Percentiles rank a stretch among this genome's conserved stretches.
Evolutionary conservation across 805 yeast species (phyloP).

Genomic region (Pichia ethanolica): DNA sequence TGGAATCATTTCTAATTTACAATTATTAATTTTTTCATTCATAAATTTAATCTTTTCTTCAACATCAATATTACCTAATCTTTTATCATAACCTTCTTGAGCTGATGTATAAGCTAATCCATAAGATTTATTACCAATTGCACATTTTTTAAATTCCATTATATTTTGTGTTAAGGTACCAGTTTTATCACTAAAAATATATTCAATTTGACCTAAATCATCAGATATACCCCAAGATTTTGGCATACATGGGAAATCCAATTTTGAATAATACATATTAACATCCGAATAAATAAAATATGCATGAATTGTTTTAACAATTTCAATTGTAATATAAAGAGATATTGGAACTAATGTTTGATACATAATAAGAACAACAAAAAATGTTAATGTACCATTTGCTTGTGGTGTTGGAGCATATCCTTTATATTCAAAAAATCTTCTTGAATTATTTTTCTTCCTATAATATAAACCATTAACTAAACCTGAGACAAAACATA

Average conservation of each 20-base stretch:
- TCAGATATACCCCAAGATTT: slow-evolving; percentile 80
- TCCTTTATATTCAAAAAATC: slow-evolving; percentile 55
- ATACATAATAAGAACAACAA: slow-evolving; percentile 65
- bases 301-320: slow-evolving; percentile 71
- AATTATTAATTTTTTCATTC: slow-evolving; percentile 34
- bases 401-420: slow-evolving; percentile 52
- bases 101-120: slow-evolving; percentile 79
- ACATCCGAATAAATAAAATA: slow-evolving; percentile 65
- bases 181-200: slow-evolving; percentile 75
- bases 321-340: slow-evolving; percentile 69
- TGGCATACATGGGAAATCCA: slow-evolving; percentile 74
- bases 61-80: slow-evolving; percentile 52
- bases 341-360: slow-evolving; percentile 79
- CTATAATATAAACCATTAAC: slow-evolving; percentile 61
- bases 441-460: slow-evolving; percentile 35
- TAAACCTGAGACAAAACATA: slow-evolving; percentile 65
- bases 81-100: slow-evolving; percentile 59
- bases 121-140: slow-evolving; percentile 58
- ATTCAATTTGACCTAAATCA: slow-evolving; percentile 79
- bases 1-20: slow-evolving; percentile 41
- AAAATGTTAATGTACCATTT: slow-evolving; percentile 61
- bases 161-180: slow-evolving; percentile 79
- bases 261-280: slow-evolving; percentile 57
- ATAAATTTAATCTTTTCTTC: slow-evolving; percentile 39
- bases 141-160: slow-evolving; percentile 76